Evolutionary conservation across 2,329 filamentous ascomycete species (phyloP), one percentile per base, ranked within the genome.

Genomic region (Paecilomyces sp.): DNA sequence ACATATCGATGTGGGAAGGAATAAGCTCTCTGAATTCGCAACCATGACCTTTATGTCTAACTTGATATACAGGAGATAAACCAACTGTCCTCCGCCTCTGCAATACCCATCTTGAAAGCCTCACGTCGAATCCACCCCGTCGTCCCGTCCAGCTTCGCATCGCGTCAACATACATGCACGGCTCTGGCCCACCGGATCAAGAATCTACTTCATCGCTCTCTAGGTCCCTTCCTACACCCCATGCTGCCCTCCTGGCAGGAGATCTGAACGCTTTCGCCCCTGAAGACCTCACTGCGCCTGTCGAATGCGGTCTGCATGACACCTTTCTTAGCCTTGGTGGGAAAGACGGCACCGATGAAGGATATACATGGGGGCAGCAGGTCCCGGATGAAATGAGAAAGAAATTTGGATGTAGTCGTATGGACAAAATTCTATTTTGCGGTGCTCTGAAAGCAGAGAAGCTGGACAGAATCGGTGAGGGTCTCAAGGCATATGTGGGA

Each of bases 341-440:
- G 0, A 57, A 71, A 41, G 83, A 85, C 60, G 79, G 79, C 51
- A 75, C 71, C n/a, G 77, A 80, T 2, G 74, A 78, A 9, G 82
- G 81, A 0, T 83, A 79, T 64, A 86, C 83, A 0, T 86, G 83
- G 83, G 83, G 84, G 0, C 79, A 84, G 62, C 83, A 85, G 71
- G 78, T 76, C 2, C 65, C 75, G 2, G 71, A 73, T 1, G 67
- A 61, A 54, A 63, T 77, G 57, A 72, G 78, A 25, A 68, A 78
- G 47, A 71, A 66, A 59, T 84, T 80, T 68, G 82, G 81, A 0
- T 79, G 76, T 58, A 77, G 73, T 34, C 72, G 83, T 5, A 82
- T 85, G 81, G 83, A 85, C 58, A 85, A 81, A 69, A 73, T 85
- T 9, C 71, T 79, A 30, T 81, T 76, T 64, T 76, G 75, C 51